Evolutionary conservation across 2,329 filamentous ascomycete genomes (phyloP).

Genomic region (Xylariaceae sp.): DNA sequence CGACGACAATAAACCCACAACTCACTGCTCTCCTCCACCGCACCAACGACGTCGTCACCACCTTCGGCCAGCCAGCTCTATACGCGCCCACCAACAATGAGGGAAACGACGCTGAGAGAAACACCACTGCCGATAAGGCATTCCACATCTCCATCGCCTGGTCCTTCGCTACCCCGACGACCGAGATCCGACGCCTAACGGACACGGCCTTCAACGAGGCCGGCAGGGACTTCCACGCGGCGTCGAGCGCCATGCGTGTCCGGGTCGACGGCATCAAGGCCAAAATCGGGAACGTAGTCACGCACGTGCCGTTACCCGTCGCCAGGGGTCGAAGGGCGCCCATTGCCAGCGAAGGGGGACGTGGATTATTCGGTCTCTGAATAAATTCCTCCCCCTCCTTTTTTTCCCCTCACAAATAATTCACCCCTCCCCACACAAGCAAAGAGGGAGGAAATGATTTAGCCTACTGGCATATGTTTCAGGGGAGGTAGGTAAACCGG

Average conservation of each 20-base stretch:
- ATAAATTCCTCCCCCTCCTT: not conserved
- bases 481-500: too few relatives aligned
- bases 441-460: too few relatives aligned
- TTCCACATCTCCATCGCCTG: slow-evolving; percentile 92
- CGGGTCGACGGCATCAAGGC: slow-evolving; percentile 59
- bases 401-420: not conserved
- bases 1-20: slow-evolving; percentile 38
- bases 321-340: slow-evolving; percentile 9
- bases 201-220: slow-evolving; percentile 25
- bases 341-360: not conserved
- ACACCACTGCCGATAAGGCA: slow-evolving; percentile 35
- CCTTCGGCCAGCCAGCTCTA: slow-evolving; percentile 62
- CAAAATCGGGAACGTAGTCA: slow-evolving; percentile 69
- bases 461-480: too few relatives aligned
- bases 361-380: slow-evolving; percentile 16
- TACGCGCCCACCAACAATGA: slow-evolving; percentile 45
- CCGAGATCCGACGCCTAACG: slow-evolving; percentile 38
- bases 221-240: not conserved
- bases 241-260: slow-evolving; percentile 39
- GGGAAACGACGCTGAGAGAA: not conserved
- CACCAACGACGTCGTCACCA: slow-evolving; percentile 58
- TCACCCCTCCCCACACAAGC: too few relatives aligned
- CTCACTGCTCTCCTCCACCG: slow-evolving; percentile 58
- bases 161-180: slow-evolving; percentile 56
- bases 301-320: slow-evolving; percentile 38